Base-by-base conservation (phyloP, 2,329 filamentous ascomycete species). In the Zasmidium angulare region DNA sequence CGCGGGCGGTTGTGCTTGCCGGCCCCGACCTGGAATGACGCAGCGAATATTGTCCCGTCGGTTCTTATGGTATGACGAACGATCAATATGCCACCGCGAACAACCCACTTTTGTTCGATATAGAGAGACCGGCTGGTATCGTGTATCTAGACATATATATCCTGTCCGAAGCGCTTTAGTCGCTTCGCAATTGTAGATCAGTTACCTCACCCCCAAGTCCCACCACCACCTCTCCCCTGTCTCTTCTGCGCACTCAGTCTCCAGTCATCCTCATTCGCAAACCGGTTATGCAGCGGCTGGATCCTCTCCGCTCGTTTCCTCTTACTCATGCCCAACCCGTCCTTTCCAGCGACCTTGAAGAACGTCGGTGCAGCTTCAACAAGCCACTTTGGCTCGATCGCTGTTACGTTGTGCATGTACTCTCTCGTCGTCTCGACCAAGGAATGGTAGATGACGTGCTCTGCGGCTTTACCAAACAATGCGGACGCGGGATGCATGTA, bases 341-440 rank as follows among this genome's bases (percentile, higher is more conserved):
- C 91, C 36, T 89, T 93, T 0, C 90, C 87, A 19, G 95, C 93
- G 3, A 98, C 91, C 83, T 96, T 96, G 86, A 98, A 99, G 80
- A 98, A 99, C 0, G 92, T 97, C 10, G 96, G 95, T n/a, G 96
- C 95, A 12, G 93, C 93, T 70, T 97, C 93, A 0, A 98, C 92
- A 21, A 99, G 84, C 86, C 86, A 88, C 75, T 96, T 96, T 9
- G 95, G 93, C 77, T 99, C 95, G 69, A 99, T 98, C 2, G 85
- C 85, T 2, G 91, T 96, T 14, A 92, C 95, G 72, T 86, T 90
- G 71, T 96, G 93, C 95, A 99, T 98, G 76, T 98, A 99, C 78
- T 99, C 95, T 78, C 96, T 93, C 22, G 90, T 96, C 22, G 95
- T 99, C 68, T 98, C 83, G 7, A 98, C 91, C 20, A 99, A 81